Base-by-base conservation (phyloP, 306 rosid species). In the Casuarina cunninghamiana region DNA sequence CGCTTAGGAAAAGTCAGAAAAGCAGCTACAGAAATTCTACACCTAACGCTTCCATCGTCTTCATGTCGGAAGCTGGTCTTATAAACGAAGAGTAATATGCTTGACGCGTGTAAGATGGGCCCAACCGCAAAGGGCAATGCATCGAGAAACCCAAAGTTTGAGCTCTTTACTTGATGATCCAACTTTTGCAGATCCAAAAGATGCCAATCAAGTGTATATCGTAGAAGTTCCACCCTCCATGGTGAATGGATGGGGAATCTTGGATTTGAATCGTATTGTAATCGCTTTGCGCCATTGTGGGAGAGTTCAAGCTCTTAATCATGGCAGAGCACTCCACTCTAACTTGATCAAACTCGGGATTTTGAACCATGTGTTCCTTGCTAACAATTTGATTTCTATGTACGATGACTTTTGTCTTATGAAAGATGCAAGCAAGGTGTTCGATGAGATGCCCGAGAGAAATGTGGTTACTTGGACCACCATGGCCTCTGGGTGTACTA, bases 391-490 rank as follows among this genome's bases (percentile, higher is more conserved):
- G 79, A 86, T 92, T 19, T 85, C 91, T 8, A 76, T 87, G 83
- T 89, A 94, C 4, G 75, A 53, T 0, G 83, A 81, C 3, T 83
- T 85, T 73, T 72, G 69, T 39, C 69, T 50, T 76, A 65, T 86
- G 8, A 41, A 75, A 5, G 90, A 87, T 42, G 97, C 93, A 62
- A 83, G 78, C 55, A 84, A 65, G 79, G 75, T 90, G 75, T 94
- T 94, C 71, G 97, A 92, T 65, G 95, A 92, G 84, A 87, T 90
- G 91, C 85, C 83, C 75, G 83, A 82, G 2, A 89, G 83, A 76
- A 89, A 87, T 73, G 73, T 90, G 53, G 68, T 89, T 35, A 77
- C 95, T 8, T 92, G 96, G 93, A 92, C 97, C n/a, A 86, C 93
- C 10, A 83, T 94, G 93, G 89, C 92, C 75, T 90, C 97, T 70